phyloP scores from a whole-genome alignment of 2,329 filamentous ascomycete genomes.

The Colletotrichum graminicola region DNA sequence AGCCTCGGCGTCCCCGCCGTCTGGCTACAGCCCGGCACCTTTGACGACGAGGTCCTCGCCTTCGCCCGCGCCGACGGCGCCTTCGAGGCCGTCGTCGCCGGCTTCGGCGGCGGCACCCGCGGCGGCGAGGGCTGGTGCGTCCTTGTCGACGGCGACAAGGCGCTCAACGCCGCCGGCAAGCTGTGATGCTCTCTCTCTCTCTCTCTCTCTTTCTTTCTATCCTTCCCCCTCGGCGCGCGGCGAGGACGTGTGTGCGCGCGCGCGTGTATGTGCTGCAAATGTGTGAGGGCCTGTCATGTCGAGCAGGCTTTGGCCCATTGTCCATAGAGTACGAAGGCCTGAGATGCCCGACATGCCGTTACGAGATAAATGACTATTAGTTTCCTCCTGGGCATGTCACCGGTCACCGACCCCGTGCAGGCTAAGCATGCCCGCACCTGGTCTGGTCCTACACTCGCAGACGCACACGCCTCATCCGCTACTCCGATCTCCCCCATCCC shows the following conservation, averaged over 20 bases:
- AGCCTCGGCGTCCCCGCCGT: slow-evolving; percentile 78
- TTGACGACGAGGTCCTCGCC: slow-evolving; percentile 78
- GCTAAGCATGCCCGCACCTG: neutral
- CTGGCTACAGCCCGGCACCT: slow-evolving; percentile 93
- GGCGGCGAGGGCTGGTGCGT: slow-evolving; percentile 88
- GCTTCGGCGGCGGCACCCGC: slow-evolving; percentile 64
- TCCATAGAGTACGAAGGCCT: neutral
- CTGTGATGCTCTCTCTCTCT: slow-evolving; percentile 47
- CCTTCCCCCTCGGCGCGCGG: no score
- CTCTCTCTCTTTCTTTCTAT: no score
- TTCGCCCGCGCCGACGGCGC: slow-evolving; percentile 71
- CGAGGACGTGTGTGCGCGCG: neutral
- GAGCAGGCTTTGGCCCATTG: neutral
- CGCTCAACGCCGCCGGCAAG: slow-evolving; percentile 68
- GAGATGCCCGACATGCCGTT: neutral
- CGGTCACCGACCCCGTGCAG: slow-evolving; percentile 1
- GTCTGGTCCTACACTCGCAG: neutral
- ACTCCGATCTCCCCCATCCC: slow-evolving; percentile 33
- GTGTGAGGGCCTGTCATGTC: neutral
- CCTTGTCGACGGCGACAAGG: slow-evolving; percentile 82
- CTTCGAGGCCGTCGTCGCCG: slow-evolving; percentile 79
- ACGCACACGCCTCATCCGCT: slow-evolving; percentile 36
- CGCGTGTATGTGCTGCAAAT: neutral
- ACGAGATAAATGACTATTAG: slow-evolving; percentile 19
- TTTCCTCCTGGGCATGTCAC: neutral